Conservation (phyloP, 2,329 filamentous ascomycete genomes). For the Hortaea werneckii region DNA sequence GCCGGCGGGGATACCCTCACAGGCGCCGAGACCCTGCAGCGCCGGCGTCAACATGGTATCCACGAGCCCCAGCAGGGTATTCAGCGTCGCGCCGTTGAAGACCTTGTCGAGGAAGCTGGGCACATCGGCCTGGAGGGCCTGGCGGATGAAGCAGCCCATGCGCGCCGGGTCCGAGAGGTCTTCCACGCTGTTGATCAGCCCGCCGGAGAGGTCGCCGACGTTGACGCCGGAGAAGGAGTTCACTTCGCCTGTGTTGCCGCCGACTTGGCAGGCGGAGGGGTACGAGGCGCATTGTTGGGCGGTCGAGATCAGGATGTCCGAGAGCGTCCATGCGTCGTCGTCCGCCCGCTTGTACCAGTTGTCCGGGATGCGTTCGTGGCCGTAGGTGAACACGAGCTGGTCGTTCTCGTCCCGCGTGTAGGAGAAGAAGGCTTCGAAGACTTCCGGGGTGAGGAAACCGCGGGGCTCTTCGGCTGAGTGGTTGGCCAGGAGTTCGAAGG, state of each 20-base stretch:
- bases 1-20: neutral
- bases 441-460: constrained; percentile 12
- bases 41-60: neutral
- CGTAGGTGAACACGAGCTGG: constrained; percentile 12
- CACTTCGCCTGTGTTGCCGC: constrained; percentile 17
- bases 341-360: constrained; percentile 19
- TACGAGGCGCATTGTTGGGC: constrained; percentile 15
- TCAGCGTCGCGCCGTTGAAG: constrained; percentile 9
- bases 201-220: constrained; percentile 15
- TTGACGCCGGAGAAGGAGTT: constrained; percentile 15
- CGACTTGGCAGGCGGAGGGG: constrained; percentile 6
- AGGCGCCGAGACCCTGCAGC: neutral
- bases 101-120: constrained; percentile 13
- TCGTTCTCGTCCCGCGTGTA: constrained; percentile 14
- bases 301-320: constrained; percentile 15
- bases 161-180: constrained; percentile 15
- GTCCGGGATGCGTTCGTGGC: constrained; percentile 15
- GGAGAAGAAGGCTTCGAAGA: constrained; percentile 14
- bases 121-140: constrained; percentile 14
- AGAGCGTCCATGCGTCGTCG: constrained; percentile 14
- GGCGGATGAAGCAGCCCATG: constrained; percentile 16
- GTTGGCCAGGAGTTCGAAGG: constrained; percentile 15
- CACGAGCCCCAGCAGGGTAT: neutral
- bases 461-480: constrained; percentile 16
- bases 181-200: constrained; percentile 12